Evolutionary conservation across 495 filamentous ascomycete genomes (phyloP).

Genomic region (Aspergillus egyptiacus): DNA sequence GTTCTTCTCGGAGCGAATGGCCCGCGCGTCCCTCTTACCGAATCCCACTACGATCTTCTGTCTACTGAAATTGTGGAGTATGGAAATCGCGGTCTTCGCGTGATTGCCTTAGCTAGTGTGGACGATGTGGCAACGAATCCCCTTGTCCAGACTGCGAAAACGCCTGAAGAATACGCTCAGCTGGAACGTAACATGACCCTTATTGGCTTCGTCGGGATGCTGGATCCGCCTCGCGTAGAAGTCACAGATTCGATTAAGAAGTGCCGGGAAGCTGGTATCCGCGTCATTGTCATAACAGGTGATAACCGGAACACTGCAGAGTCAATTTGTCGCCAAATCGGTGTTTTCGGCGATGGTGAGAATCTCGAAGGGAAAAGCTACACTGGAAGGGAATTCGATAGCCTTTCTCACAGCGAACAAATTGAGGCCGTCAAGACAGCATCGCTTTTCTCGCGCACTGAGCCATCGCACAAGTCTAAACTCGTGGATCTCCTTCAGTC

Average conservation of each 20-base stretch:
- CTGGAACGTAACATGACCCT: conserved; percentile 93
- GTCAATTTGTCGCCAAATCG: conserved; percentile 94
- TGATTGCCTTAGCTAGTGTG: conserved; percentile 84
- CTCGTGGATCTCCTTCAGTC: conserved; percentile 95
- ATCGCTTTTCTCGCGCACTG: conserved; percentile 93
- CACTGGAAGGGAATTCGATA: conserved; percentile 91
- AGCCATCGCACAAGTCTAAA: conserved; percentile 91
- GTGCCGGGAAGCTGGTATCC: conserved; percentile 88
- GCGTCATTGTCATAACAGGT: conserved; percentile 96
- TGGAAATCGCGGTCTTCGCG: conserved; percentile 85
- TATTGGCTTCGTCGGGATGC: conserved; percentile 90
- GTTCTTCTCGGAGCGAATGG: conserved; percentile 69
- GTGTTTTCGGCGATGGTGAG: conserved; percentile 79
- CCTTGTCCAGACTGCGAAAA: conserved; percentile 66
- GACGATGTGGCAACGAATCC: conserved; percentile 66
- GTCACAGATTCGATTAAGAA: conserved; percentile 79
- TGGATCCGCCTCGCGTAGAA: conserved; percentile 95
- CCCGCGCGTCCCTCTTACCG: conserved; percentile 61
- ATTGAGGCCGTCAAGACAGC: conserved; percentile 77
- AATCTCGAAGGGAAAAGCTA: conserved; percentile 88
- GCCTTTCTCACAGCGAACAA: conserved; percentile 70
- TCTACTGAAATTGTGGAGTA: conserved; percentile 78
- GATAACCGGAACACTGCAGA: conserved; percentile 98
- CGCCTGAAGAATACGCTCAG: conserved; percentile 73
- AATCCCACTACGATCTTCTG: conserved; percentile 61